phyloP scores from a whole-genome alignment of 352 stramenopile species.

The Globisporangium orthogonon region DNA sequence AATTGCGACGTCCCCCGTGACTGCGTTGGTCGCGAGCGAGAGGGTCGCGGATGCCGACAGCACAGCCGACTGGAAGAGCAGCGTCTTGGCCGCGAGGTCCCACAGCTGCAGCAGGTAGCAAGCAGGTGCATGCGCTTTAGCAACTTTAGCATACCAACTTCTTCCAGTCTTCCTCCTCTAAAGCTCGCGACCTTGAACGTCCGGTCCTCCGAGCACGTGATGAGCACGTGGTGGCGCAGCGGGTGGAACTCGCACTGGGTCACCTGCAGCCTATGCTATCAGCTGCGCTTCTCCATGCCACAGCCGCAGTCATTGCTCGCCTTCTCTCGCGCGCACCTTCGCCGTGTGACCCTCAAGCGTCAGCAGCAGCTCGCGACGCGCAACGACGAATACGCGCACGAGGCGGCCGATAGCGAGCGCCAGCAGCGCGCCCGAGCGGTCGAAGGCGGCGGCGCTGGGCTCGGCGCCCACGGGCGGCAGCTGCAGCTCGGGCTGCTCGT shows the following conservation, averaged over 20 bases:
- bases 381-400: constrained; percentile 53
- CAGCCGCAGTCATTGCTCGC: background rate
- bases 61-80: constrained; percentile 75
- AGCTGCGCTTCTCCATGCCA: background rate
- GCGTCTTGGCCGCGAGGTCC: constrained; percentile 47
- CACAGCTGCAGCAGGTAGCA: constrained; percentile 15
- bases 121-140: background rate
- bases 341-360: constrained; percentile 70
- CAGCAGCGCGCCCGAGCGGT: constrained; percentile 53
- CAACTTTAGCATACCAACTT: no score
- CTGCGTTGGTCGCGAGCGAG: constrained; percentile 48
- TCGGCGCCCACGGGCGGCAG: constrained; percentile 16
- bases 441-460: constrained; percentile 49
- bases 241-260: constrained; percentile 72
- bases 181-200: constrained; percentile 62
- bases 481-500: background rate
- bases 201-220: constrained; percentile 75
- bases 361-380: constrained; percentile 42
- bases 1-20: constrained; percentile 56
- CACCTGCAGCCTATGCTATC: constrained; percentile 23
- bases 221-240: constrained; percentile 50
- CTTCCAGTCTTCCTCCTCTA: background rate
- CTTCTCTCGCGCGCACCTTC: constrained; percentile 19
- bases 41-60: constrained; percentile 73
- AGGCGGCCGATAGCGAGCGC: constrained; percentile 40